Evolutionary conservation across 371 early-diverging fungal species (phyloP).

Genomic region (Homolaphlyctis polyrhiza): DNA sequence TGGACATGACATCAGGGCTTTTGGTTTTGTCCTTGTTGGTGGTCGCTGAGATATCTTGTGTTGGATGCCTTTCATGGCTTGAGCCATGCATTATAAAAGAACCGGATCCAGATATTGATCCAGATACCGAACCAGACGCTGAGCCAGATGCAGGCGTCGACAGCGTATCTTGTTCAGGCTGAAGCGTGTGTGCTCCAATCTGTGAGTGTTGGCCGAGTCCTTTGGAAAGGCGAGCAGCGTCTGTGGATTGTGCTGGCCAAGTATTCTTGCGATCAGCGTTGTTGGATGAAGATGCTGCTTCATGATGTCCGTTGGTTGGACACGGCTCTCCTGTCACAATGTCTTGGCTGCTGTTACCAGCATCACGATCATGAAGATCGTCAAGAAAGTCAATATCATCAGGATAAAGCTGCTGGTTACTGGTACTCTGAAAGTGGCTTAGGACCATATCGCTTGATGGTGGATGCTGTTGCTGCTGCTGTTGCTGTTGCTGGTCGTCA

Average conservation of each 20-base stretch:
- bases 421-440: not conserved
- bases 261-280: not conserved
- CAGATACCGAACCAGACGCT: not conserved
- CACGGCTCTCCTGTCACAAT: not conserved
- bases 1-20: not conserved
- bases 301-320: not conserved
- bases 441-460: not conserved
- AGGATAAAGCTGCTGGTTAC: constrained; percentile 7
- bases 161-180: not conserved
- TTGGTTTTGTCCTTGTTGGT: not conserved
- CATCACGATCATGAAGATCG: constrained; percentile 5
- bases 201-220: no score
- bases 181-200: no score
- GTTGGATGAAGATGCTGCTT: not conserved
- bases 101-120: not conserved
- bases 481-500: not conserved
- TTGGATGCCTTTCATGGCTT: not conserved
- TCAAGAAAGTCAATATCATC: constrained; percentile 24
- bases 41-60: not conserved
- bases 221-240: no score
- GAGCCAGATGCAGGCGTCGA: not conserved
- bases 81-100: not conserved
- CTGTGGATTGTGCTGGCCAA: not conserved
- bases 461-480: not conserved
- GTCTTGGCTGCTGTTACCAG: not conserved